Evolutionary conservation across 352 stramenopile species (phyloP), one percentile per base, ranked within the genome.

Genomic region (Globisporangium acanthophoron): DNA sequence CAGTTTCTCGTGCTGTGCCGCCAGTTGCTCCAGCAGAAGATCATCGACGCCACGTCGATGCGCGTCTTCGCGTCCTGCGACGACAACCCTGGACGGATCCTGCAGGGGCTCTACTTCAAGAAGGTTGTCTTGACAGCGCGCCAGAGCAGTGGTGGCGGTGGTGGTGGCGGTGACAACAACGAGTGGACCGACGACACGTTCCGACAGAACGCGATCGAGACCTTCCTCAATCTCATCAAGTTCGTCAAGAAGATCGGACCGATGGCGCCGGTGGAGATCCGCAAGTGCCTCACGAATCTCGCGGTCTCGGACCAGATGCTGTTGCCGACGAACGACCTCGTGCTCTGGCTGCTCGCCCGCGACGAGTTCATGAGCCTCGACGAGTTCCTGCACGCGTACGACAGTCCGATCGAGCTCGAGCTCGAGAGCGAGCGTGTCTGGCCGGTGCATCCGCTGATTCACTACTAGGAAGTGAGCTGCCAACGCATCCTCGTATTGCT

Each of bases 381-480:
- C 20, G 76, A 90, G 56, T 87, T 82, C 54, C 59, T 85, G 1
- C 51, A 65, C 20, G 56, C 80, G 6, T 85, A 73, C 50, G 69
- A 71, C 40, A 66, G 24, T 1, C 78, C 76, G 4, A 64, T 87
- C 39, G 55, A 51, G 15, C 57, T 86, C 9, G 69, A 86, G 52
- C 69, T 90, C 51, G 78, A 90, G 58, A 85, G 76, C 20, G 78
- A 90, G 64, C 76, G 80, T n/a, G 75, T 88, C 40, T 90, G 80
- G 80, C 80, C 80, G 11, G 70, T 88, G 37, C 76, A 85, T 62
- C 78, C 78, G 37, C 70, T 90, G n/a, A 75, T 90, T 35, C 57
- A 76, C 41, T 88, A 88, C 59, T 90, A 47, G 41, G 18, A 21
- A 13, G 40, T 21, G 16, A 24, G 21, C 21, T 24, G 21, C 21